These are phyloP conservation scores for Pichia norvegensis DNA, from an alignment of 1,139 yeast species.

Conservation along the genomic window DNA sequence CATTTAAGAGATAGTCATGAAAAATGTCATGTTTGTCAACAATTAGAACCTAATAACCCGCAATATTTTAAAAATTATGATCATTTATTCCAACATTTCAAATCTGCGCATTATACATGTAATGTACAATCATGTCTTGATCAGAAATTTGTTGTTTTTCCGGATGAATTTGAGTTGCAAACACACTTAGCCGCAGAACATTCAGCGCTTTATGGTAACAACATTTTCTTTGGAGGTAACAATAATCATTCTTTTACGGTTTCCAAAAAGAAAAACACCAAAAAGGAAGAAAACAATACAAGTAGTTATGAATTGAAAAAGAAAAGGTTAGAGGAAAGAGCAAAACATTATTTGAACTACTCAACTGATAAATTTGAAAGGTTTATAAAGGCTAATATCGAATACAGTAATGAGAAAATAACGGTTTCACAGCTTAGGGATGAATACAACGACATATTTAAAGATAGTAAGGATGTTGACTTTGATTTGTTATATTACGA, in stretches of 20 bases:
- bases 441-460: constrained; percentile 50
- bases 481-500: constrained; percentile 48
- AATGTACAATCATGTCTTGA: constrained; percentile 78
- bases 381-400: constrained; percentile 44
- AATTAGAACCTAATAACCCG: constrained; percentile 53
- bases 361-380: constrained; percentile 38
- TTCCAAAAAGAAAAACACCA: constrained; percentile 7
- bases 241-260: constrained; percentile 63
- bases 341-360: constrained; percentile 64
- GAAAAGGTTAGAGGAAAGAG: constrained; percentile 74
- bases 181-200: constrained; percentile 88
- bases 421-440: constrained; percentile 42
- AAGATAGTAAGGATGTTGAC: constrained; percentile 36
- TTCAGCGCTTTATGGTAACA: constrained; percentile 46
- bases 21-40: constrained; percentile 84
- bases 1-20: constrained; percentile 86
- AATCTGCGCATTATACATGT: constrained; percentile 67
- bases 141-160: constrained; percentile 83
- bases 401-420: constrained; percentile 39
- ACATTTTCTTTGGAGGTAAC: constrained; percentile 30
- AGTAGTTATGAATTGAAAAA: constrained; percentile 31
- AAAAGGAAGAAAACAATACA: neutral
- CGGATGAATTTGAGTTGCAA: constrained; percentile 76
- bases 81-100: constrained; percentile 66
- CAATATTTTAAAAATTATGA: constrained; percentile 77